Conservation (phyloP, 306 rosid species). For the Mimosa pudica region DNA sequence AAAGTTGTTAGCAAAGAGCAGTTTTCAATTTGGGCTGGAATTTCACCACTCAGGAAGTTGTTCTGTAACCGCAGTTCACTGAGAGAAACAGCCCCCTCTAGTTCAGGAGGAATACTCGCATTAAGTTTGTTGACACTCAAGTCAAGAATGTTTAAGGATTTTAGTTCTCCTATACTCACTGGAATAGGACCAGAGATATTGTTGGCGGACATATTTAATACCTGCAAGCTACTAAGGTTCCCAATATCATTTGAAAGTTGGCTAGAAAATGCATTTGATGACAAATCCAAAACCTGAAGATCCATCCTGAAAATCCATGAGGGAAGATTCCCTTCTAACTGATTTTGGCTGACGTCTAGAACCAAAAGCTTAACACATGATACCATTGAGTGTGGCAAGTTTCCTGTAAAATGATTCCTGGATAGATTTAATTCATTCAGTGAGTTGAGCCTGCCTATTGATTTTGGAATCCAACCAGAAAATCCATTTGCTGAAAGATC, state of each 20-base stretch:
- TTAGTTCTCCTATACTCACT: slow-evolving; percentile 66
- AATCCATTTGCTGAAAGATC: slow-evolving; percentile 76
- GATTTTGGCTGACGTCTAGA: slow-evolving; percentile 75
- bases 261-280: slow-evolving; percentile 71
- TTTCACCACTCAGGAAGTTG: slow-evolving; percentile 70
- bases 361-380: slow-evolving; percentile 62
- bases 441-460: slow-evolving; percentile 68
- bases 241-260: slow-evolving; percentile 62
- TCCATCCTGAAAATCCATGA: slow-evolving; percentile 70
- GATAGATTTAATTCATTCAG: slow-evolving; percentile 66
- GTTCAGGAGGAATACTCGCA: slow-evolving; percentile 83
- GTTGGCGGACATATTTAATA: slow-evolving; percentile 76
- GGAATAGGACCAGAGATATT: slow-evolving; percentile 75
- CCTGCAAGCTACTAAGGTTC: slow-evolving; percentile 60
- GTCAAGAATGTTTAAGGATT: slow-evolving; percentile 63
- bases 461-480: slow-evolving; percentile 71
- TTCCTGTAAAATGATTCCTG: slow-evolving; percentile 67
- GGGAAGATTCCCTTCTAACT: slow-evolving; percentile 62
- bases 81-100: slow-evolving; percentile 68
- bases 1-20: slow-evolving; percentile 64
- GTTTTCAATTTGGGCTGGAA: slow-evolving; percentile 70
- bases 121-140: slow-evolving; percentile 69
- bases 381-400: slow-evolving; percentile 65
- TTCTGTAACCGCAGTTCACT: slow-evolving; percentile 71
- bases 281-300: slow-evolving; percentile 78